Evolutionary conservation across 2,329 filamentous ascomycete species (phyloP), one percentile per base, ranked within the genome.

Genomic region (Fusarium metavorans): DNA sequence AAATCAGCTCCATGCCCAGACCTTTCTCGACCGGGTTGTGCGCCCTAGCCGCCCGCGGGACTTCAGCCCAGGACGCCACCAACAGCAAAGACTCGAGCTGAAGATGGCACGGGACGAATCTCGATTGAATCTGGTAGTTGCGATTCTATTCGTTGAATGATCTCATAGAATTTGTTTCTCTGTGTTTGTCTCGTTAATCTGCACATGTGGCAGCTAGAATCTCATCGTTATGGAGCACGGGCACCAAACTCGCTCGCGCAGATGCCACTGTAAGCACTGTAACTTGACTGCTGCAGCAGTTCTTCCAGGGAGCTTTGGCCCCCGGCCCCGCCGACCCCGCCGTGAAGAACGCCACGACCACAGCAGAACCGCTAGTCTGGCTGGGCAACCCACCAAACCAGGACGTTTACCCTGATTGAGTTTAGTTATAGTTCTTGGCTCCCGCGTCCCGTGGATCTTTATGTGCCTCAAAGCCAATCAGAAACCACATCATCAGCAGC

Each of bases 221-320:
- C 48, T 54, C 27, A 54, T 18, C 43, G 43, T 10, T 48, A 48
- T 25, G 43, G 43, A 25, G 23, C 2, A 20, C 20, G 20, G 20
- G 20, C 20, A 20, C 20, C 20, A 20, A 20, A 20, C 25, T 27
- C 23, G 41, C 18, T 35, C 50, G 25, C 35, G 39, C 18, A 62
- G 52, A 64, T 68, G 48, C 66, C 43, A 52, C 66, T 73, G 72
- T 75, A 64, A 75, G 70, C 72, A 75, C 72, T 75, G 72, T 73
- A 75, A 67, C 39, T 27, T 30, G 54, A 34, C 50, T 43, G 34
- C 45, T 54, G 60, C 60, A 57, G 45, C 48, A 37, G 50, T 64
- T 50, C 18, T 14, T 32, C n/a, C 57, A 25, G 18, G 37, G 67
- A 75, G 73, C 73, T 75, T 58, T 71, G 70, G 64, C 66, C 68